phyloP scores from a whole-genome alignment of 495 filamentous ascomycete species.

The Penicillium canescens region DNA sequence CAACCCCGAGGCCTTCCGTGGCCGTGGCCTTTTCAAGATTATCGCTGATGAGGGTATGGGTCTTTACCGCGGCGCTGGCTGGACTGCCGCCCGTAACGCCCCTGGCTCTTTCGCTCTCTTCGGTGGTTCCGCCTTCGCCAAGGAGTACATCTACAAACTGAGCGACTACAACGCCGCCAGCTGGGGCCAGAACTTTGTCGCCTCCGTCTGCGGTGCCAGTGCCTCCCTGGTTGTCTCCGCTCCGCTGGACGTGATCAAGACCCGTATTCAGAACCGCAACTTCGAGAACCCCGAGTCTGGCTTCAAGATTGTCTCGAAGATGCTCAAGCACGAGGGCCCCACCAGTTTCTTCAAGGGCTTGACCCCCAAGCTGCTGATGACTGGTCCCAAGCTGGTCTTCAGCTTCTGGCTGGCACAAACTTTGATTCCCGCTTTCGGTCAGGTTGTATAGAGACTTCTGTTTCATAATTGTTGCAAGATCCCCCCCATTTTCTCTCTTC shows the following conservation, averaged over 20 bases:
- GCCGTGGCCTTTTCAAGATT: constrained; percentile 87
- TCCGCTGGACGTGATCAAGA: constrained; percentile 98
- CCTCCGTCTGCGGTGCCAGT: constrained; percentile 89
- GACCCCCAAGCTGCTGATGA: constrained; percentile 97
- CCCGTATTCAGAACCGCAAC: constrained; percentile 97
- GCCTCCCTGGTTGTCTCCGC: constrained; percentile 92
- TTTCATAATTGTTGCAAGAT: constrained; percentile 6
- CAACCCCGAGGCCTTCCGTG: constrained; percentile 96
- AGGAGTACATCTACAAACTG: constrained; percentile 88
- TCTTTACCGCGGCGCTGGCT: constrained; percentile 92
- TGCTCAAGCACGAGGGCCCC: constrained; percentile 85
- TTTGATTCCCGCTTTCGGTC: constrained; percentile 72
- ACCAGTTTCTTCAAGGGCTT: constrained; percentile 96
- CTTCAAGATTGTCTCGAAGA: constrained; percentile 84
- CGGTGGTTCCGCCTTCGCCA: constrained; percentile 96
- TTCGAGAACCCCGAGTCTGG: constrained; percentile 97
- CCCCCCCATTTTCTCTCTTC: constrained; percentile 1
- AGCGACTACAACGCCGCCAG: constrained; percentile 92
- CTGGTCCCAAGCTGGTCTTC: constrained; percentile 97
- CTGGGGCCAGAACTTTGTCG: constrained; percentile 96
- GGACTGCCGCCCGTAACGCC: constrained; percentile 96
- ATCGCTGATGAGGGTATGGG: constrained; percentile 93
- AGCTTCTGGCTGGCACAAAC: constrained; percentile 99
- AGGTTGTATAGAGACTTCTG: constrained; percentile 48
- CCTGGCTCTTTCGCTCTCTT: constrained; percentile 98